Evolutionary conservation across 163 green algal genomes (phyloP).

Genomic region (Picocystis sp.): DNA sequence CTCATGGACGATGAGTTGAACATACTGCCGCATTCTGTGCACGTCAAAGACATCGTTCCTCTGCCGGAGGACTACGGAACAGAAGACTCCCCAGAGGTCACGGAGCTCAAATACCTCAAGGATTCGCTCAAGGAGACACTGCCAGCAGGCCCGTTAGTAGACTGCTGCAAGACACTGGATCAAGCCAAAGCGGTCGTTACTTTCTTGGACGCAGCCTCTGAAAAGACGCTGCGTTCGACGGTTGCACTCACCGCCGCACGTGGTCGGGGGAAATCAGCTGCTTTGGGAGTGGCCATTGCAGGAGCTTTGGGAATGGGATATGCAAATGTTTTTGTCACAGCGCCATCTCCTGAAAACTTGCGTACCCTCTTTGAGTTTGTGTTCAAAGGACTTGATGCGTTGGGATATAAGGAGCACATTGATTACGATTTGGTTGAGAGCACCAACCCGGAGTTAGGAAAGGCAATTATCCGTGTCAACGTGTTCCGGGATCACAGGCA

Average conservation of each 20-base stretch:
- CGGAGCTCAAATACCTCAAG: constrained; percentile 67
- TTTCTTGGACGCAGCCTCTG: constrained; percentile 84
- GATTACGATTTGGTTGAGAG: constrained; percentile 92
- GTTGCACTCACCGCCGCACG: constrained; percentile 81
- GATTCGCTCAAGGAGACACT: constrained; percentile 65
- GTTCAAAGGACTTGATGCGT: constrained; percentile 74
- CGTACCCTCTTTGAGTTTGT: constrained; percentile 95
- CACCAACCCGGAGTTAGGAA: constrained; percentile 76
- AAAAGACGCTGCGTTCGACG: constrained; percentile 86
- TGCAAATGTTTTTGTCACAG: constrained; percentile 95
- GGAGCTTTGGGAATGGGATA: constrained; percentile 78
- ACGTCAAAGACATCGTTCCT: constrained; percentile 51
- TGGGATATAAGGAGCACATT: constrained; percentile 74
- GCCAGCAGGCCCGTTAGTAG: constrained; percentile 37
- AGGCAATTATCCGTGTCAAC: constrained; percentile 83
- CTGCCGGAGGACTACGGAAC: constrained; percentile 21
- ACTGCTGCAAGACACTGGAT: constrained; percentile 36
- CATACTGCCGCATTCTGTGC: constrained; percentile 69
- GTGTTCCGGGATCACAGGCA: constrained; percentile 78
- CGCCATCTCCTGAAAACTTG: constrained; percentile 88
- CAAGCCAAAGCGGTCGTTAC: constrained; percentile 81
- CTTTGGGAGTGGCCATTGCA: constrained; percentile 83
- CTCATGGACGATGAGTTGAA: constrained; percentile 98
- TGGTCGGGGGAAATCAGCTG: constrained; percentile 80
- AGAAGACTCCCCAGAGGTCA: not conserved